Percentiles rank a stretch among this genome's conserved stretches.
Conservation (phyloP, 2,329 filamentous ascomycete species). For the Eurotiales sp. region DNA sequence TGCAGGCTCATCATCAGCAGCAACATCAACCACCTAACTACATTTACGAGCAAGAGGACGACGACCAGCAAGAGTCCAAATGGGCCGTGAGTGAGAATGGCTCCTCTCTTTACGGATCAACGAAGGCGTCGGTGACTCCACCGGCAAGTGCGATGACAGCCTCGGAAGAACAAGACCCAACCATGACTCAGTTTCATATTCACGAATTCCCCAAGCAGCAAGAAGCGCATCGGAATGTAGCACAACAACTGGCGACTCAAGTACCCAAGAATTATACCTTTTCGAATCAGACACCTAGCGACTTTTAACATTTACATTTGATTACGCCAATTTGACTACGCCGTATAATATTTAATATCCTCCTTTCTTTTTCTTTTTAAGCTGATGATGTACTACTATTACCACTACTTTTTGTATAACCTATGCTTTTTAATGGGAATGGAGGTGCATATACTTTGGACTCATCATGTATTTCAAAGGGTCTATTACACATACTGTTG, state of each 20-base stretch:
- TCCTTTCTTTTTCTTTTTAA: not conserved
- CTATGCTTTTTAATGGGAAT: not conserved
- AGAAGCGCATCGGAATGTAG: conserved; percentile 38
- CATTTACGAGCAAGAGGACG: conserved; percentile 34
- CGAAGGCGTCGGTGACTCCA: conserved; percentile 27
- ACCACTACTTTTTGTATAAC: not conserved
- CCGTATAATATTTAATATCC: conserved; percentile 13
- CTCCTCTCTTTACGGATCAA: conserved; percentile 30
- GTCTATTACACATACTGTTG: conserved; percentile 12
- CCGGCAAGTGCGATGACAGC: conserved; percentile 20
- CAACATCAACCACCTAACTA: conserved; percentile 33
- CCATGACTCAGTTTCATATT: conserved; percentile 40
- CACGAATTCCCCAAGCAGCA: conserved; percentile 44
- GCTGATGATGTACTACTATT: not conserved
- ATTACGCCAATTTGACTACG: conserved; percentile 7
- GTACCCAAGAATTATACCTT: conserved; percentile 44
- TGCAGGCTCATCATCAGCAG: conserved; percentile 23
- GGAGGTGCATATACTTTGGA: conserved; percentile 15
- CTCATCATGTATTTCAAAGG: conserved; percentile 12
- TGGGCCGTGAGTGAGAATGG: conserved; percentile 26
- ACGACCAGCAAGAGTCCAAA: conserved; percentile 24
- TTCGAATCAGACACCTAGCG: conserved; percentile 39
- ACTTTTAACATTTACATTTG: conserved; percentile 24
- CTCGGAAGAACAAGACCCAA: conserved; percentile 20
- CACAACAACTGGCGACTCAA: conserved; percentile 40